Percentiles rank a stretch among this genome's conserved stretches.
These are phyloP conservation scores for Fraxinus quadrangulata DNA, from an alignment of 257 asterid species.

Conservation along the genomic window DNA sequence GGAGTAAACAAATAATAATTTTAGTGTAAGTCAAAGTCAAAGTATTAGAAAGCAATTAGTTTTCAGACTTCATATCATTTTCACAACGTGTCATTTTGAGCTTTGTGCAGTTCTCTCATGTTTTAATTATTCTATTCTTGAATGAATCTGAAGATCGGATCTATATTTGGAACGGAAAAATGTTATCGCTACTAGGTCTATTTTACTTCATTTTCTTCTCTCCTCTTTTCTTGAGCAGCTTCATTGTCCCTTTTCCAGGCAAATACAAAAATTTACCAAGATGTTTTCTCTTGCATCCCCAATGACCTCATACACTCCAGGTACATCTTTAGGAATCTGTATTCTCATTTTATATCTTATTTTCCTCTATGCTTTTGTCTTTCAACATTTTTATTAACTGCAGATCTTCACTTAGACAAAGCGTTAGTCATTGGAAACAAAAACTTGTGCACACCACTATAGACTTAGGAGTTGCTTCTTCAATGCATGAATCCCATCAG, in stretches of 20 bases:
- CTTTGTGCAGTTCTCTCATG: not conserved
- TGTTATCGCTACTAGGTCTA: conserved; percentile 3
- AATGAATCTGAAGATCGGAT: not conserved
- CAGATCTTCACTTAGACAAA: conserved; percentile 82
- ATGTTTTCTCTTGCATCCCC: conserved; percentile 83
- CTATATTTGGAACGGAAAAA: not conserved
- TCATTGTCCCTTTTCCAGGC: conserved; percentile 42
- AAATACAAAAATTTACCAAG: conserved; percentile 79
- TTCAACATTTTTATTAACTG: conserved; percentile 19
- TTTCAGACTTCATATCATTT: not conserved
- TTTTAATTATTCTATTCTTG: not conserved
- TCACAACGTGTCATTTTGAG: not conserved
- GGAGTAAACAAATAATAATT: no score
- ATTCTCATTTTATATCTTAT: not conserved
- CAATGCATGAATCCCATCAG: conserved; percentile 44
- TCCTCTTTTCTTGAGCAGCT: not conserved
- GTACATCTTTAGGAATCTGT: conserved; percentile 32
- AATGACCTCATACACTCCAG: conserved; percentile 83
- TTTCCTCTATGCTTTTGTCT: not conserved
- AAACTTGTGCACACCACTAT: conserved; percentile 76
- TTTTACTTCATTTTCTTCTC: not conserved
- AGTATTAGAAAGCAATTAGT: not conserved
- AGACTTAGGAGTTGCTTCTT: conserved; percentile 90
- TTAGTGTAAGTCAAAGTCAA: not conserved
- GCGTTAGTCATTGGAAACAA: conserved; percentile 71